Evolutionary conservation across 768 basidiomycete genomes (phyloP).

Genomic region (Lanmaoa pseudosensibilis): DNA sequence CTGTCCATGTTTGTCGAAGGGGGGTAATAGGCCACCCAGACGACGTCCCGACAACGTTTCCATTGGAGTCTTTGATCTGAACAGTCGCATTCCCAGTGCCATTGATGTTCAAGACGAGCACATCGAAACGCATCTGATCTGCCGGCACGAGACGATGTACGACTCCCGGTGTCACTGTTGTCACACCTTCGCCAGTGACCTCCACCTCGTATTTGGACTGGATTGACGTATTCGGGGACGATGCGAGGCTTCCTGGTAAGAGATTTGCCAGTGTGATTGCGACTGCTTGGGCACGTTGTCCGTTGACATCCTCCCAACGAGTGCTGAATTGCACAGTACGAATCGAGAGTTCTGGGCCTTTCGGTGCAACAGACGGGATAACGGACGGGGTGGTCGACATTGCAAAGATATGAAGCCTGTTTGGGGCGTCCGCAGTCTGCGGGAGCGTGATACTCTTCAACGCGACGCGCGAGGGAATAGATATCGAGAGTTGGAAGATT

Average conservation of each 20-base stretch:
- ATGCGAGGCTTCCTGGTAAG: constrained; percentile 34
- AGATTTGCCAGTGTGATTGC: constrained; percentile 55
- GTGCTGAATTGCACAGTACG: constrained; percentile 46
- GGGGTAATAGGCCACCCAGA: constrained; percentile 40
- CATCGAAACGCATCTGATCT: constrained; percentile 52
- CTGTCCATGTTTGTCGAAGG: constrained; percentile 42
- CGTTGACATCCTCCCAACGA: constrained; percentile 44
- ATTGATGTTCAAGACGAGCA: constrained; percentile 42
- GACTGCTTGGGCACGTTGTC: constrained; percentile 44
- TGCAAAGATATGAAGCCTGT: constrained; percentile 47
- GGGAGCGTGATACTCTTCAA: constrained; percentile 49
- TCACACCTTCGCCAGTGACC: constrained; percentile 39
- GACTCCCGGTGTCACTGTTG: constrained; percentile 42
- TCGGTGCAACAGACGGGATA: constrained; percentile 24
- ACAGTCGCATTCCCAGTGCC: constrained; percentile 31
- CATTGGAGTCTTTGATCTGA: constrained; percentile 35
- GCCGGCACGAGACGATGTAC: constrained; percentile 48
- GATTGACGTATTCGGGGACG: constrained; percentile 33
- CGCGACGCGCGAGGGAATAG: constrained; percentile 40
- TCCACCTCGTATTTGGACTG: constrained; percentile 36
- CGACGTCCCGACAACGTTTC: constrained; percentile 36
- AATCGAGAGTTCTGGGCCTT: constrained; percentile 37
- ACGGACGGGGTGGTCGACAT: constrained; percentile 41
- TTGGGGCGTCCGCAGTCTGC: constrained; percentile 15
- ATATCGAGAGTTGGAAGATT: constrained; percentile 46